Evolutionary conservation across 2,329 filamentous ascomycete species (phyloP), one percentile per base, ranked within the genome.

Genomic region (Aureobasidium sp.): DNA sequence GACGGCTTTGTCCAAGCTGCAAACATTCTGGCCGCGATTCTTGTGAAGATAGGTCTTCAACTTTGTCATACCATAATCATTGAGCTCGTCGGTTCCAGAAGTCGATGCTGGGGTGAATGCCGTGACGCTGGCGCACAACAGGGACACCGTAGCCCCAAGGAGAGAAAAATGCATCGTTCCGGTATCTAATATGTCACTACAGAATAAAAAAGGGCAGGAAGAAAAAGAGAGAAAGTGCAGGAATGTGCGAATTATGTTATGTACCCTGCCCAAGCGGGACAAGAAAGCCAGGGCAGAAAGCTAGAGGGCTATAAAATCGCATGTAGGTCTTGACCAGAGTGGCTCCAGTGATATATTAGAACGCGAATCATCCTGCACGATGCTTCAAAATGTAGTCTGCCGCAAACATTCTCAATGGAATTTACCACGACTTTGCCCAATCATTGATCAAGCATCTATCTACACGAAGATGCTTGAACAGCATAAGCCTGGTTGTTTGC

Each of bases 1-100:
- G 3, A 70, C 68, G 1, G 72, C 72, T 62, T 76, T 79, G 6
- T 71, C 62, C 17, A 76, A 62, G 0, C 29, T 52, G 37, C 60
- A 64, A 25, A 25, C 22, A 31, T 48, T 44, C 8, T 44, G 48
- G 5, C 27, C 25, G 6, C 48, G 45, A 12, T 44, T 29, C 20
- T 62, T 52, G 25, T 51, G 37, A 3, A 62, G 59, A 31, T 60
- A 36, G 9, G 52, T 31, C 34, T 69, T 76, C 12, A 70, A 64
- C 34, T 70, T 69, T 8, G 52, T 42, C 14, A 70, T 63, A 37
- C 68, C 69, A 51, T 66, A 20, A 1, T 49, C 51, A 6, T 65
- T 65, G 15, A 71, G 65, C 48, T 62, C 62, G 61, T 71, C 69
- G 11, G 70, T 68, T 5, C 62, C 65, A 22, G 61, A 59, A 7